A percentile compares a stretch with the other conserved stretches of the same genome.
Evolutionary conservation across 2,329 filamentous ascomycete genomes (phyloP).

Genomic region (Madurella mycetomatis): DNA sequence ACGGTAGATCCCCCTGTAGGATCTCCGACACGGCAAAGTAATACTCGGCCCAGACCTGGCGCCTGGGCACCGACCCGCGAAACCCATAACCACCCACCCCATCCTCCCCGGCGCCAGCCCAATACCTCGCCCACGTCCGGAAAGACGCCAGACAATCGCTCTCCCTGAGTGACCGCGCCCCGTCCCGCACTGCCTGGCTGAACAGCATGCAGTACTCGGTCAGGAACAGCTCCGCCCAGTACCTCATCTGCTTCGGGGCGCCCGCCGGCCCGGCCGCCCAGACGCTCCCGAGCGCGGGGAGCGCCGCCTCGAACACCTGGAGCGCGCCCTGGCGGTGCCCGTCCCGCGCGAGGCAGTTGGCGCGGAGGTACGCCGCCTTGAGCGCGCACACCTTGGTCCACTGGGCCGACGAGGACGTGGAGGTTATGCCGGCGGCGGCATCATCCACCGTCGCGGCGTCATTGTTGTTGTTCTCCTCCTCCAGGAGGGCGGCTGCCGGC

Average conservation of each 20-base stretch:
- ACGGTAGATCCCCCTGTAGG: conserved; percentile 61
- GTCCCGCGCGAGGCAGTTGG: conserved; percentile 53
- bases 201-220: conserved; percentile 70
- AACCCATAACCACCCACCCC: conserved; percentile 54
- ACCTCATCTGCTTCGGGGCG: conserved; percentile 58
- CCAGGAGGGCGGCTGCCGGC: conserved; percentile 47
- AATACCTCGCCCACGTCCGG: conserved; percentile 67
- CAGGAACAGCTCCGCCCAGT: conserved; percentile 75
- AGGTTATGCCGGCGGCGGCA: conserved; percentile 49
- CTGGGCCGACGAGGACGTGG: conserved; percentile 36
- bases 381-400: conserved; percentile 82
- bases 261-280: conserved; percentile 46
- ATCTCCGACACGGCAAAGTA: conserved; percentile 76
- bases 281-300: conserved; percentile 57
- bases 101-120: conserved; percentile 33
- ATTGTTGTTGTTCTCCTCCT: conserved; percentile 50
- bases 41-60: conserved; percentile 79
- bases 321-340: conserved; percentile 56
- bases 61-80: conserved; percentile 55
- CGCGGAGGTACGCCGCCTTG: conserved; percentile 74
- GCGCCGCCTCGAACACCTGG: conserved; percentile 59
- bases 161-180: conserved; percentile 47
- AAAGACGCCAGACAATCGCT: conserved; percentile 53
- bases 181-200: conserved; percentile 53
- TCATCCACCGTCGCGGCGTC: conserved; percentile 36